Evolutionary conservation across 2,329 filamentous ascomycete genomes (phyloP), one percentile per base, ranked within the genome.

Genomic region (Penicillium sp.): DNA sequence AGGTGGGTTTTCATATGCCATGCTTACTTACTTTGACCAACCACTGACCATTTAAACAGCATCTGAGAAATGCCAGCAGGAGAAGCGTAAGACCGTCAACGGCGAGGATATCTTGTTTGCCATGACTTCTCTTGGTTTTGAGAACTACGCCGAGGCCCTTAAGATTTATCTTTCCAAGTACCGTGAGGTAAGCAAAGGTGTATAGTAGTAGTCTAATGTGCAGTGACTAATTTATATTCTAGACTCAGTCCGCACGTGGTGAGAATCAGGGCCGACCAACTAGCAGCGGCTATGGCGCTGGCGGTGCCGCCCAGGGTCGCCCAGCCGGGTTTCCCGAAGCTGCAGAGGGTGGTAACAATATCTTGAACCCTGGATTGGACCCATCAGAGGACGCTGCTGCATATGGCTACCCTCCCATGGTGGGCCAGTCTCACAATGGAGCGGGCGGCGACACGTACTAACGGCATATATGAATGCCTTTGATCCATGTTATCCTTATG

Each of bases 121-220:
- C 59, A 99, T 99, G 95, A 98, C 93, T 8, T 99, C 95, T 26
- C 84, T 99, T 35, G 95, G 95, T 1, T 99, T 99, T 76, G 95
- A 99, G 78, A 99, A 99, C 79, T 99, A 99, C 74, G 90, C 93
- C 26, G 95, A 99, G 76, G 95, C 95, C 1, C 82, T 99, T 57
- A 99, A 99, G 79, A 97, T 99, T 66, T 99, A 99, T 75, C 84
- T 99, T 43, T 91, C 93, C 58, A 95, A 97, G 74, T 99, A 98
- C 77, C 89, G 95, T 76, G 95, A 99, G 85, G 95, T 98, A 84
- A 86, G 89, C 83, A n/a, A 16, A 43, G 4, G 1, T 27, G 75
- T 61, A 69, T 65, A 64, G 64, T 65, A 69, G 69, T 62, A 39
- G 26, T 27, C 33, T 49, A 27, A 22, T n/a, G 52, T 42, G 42